phyloP scores from a whole-genome alignment of 1,284 basidiomycete genomes.

The Ustilago vetiveriae region DNA sequence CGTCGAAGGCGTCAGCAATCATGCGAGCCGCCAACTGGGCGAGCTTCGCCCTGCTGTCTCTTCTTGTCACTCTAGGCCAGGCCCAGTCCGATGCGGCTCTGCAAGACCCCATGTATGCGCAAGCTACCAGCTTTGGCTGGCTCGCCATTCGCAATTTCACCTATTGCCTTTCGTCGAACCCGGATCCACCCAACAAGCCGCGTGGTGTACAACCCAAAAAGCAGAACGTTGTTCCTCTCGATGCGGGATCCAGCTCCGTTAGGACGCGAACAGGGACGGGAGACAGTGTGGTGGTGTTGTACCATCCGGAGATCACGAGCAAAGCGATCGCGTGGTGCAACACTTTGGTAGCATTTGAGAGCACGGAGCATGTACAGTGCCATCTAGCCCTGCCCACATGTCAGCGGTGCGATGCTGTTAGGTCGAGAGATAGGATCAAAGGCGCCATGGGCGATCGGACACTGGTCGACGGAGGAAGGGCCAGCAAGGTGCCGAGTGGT shows the following conservation, averaged over 20 bases:
- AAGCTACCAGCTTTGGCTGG: slow-evolving; percentile 43
- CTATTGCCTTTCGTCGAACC: slow-evolving; percentile 17
- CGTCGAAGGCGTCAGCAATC: no score
- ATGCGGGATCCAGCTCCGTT: not conserved
- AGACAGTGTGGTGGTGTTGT: slow-evolving; percentile 42
- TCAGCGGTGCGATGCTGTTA: slow-evolving; percentile 39
- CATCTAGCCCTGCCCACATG: slow-evolving; percentile 34
- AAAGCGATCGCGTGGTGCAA: slow-evolving; percentile 47
- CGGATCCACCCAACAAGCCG: slow-evolving; percentile 33
- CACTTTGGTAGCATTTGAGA: slow-evolving; percentile 32
- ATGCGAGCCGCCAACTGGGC: not conserved
- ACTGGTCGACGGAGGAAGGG: not conserved
- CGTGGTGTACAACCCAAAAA: slow-evolving; percentile 19
- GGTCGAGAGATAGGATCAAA: not conserved
- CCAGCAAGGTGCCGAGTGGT: not conserved
- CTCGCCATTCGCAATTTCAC: slow-evolving; percentile 38
- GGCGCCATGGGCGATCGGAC: no score
- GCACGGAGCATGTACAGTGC: slow-evolving; percentile 18
- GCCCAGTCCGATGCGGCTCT: not conserved
- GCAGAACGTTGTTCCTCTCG: not conserved
- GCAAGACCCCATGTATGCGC: slow-evolving; percentile 21
- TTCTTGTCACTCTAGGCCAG: not conserved
- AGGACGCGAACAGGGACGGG: slow-evolving; percentile 23
- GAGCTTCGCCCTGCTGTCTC: not conserved
- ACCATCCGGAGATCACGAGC: slow-evolving; percentile 30